Evolutionary conservation across 2,329 filamentous ascomycete genomes (phyloP), one percentile per base, ranked within the genome.

Genomic region (Apiospora phragmitis): DNA sequence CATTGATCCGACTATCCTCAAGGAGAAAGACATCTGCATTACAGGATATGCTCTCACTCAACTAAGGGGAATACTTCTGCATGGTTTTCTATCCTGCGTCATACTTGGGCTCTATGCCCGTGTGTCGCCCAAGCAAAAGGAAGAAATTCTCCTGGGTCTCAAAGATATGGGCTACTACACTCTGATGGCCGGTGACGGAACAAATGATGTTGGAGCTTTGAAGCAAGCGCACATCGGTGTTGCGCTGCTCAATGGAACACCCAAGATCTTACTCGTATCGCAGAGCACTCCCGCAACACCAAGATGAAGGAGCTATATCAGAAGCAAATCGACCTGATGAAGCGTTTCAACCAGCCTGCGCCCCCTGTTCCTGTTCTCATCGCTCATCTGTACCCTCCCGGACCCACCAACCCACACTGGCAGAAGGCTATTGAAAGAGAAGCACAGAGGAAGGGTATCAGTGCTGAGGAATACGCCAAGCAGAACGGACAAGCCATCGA

Each of bases 251-350:
- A 99, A 99, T 82, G 96, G 96, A 73, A 97, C 95, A 1, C 92
- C 75, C 93, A 98, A 29, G 96, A 98, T 80, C 88, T 99, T 69
- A 92, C 91, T 70, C 94, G 92, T 80, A 99, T 99, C 76, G 92
- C 93, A 35, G 96, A 98, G 79, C 95, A 99, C 82, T 92, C 93
- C 78, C 92, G 96, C 76, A 97, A 94, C 81, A 97, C 92, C 51
- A 97, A 94, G 87, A 97, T 99, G 93, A 98, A 98, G 87, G 95
- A 98, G 74, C 90, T 99, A 74, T 99, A 99, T 80, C 94, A 98
- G 85, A 98, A 99, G 86, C 96, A 99, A 81, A 89, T 93, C 70
- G 86, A 91, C 65, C 88, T 99, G 81, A 98, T 99, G 94, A 89
- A 92, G 79, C 90, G 95, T 74, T 99, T 98, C 88, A 97, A 97